phyloP scores from a whole-genome alignment of 2,329 filamentous ascomycete genomes.

The Diaporthe citrichinensis region DNA sequence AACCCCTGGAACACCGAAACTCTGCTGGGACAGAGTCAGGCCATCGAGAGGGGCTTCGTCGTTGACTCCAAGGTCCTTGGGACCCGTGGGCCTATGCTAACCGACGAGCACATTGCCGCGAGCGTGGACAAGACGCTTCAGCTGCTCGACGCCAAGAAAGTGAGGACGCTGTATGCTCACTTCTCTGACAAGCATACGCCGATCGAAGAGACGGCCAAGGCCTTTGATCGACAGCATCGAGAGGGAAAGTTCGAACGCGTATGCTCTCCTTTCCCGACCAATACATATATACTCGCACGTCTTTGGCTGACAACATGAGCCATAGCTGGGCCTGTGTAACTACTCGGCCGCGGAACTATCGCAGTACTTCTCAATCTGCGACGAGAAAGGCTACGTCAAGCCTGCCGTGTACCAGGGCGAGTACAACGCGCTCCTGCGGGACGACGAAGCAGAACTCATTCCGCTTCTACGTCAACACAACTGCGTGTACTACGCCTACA shows the following conservation, averaged over 20 bases:
- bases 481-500: slow-evolving; percentile 56
- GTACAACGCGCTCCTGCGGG: slow-evolving; percentile 56
- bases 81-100: slow-evolving; percentile 47
- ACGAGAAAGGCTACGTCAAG: slow-evolving; percentile 51
- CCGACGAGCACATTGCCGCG: slow-evolving; percentile 46
- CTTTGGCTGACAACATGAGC: neutral
- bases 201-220: slow-evolving; percentile 54
- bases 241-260: slow-evolving; percentile 54
- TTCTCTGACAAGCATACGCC: slow-evolving; percentile 47
- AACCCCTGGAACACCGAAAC: slow-evolving; percentile 44
- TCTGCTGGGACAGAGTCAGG: slow-evolving; percentile 40
- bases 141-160: slow-evolving; percentile 43
- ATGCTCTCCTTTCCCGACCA: neutral
- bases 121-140: slow-evolving; percentile 52
- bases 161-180: slow-evolving; percentile 26
- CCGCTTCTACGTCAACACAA: slow-evolving; percentile 51
- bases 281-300: neutral
- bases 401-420: slow-evolving; percentile 57
- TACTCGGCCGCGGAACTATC: slow-evolving; percentile 55
- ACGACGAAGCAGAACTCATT: slow-evolving; percentile 52
- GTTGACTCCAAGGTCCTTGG: slow-evolving; percentile 54
- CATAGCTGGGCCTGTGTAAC: slow-evolving; percentile 56
- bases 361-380: slow-evolving; percentile 52
- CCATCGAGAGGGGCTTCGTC: slow-evolving; percentile 43
- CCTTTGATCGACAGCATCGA: slow-evolving; percentile 53